A percentile compares a stretch with the other conserved stretches of the same genome.
Evolutionary conservation across 2,329 filamentous ascomycete species (phyloP).

Genomic region (Aspergillus pseudotamarii): DNA sequence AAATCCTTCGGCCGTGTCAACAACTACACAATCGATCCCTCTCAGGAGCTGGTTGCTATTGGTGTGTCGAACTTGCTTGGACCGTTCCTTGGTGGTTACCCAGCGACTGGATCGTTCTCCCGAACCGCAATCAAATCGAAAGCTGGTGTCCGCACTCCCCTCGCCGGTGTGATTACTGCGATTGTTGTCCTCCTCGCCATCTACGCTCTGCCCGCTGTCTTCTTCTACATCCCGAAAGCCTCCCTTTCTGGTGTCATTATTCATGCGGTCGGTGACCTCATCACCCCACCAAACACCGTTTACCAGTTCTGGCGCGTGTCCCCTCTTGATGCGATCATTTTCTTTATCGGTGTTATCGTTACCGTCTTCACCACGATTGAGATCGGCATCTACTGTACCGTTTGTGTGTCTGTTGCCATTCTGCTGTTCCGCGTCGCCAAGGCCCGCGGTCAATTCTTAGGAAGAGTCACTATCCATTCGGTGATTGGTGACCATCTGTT

Average conservation of each 20-base stretch:
- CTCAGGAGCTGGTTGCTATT: slow-evolving; percentile 93
- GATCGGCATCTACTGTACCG: slow-evolving; percentile 86
- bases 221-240: slow-evolving; percentile 89
- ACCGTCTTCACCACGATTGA: slow-evolving; percentile 89
- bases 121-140: slow-evolving; percentile 97
- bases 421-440: slow-evolving; percentile 83
- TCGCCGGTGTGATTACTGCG: slow-evolving; percentile 87
- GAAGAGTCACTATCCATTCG: slow-evolving; percentile 80
- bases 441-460: slow-evolving; percentile 80
- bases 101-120: slow-evolving; percentile 92
- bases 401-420: slow-evolving; percentile 73
- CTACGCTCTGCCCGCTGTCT: slow-evolving; percentile 83
- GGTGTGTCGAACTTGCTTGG: slow-evolving; percentile 87
- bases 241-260: slow-evolving; percentile 88
- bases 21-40: slow-evolving; percentile 94
- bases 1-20: slow-evolving; percentile 96
- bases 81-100: slow-evolving; percentile 89
- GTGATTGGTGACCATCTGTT: slow-evolving; percentile 75
- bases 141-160: slow-evolving; percentile 87
- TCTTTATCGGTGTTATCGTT: slow-evolving; percentile 88
- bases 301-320: slow-evolving; percentile 96
- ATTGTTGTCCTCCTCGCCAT: slow-evolving; percentile 84
- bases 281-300: slow-evolving; percentile 86
- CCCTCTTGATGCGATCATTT: slow-evolving; percentile 86
- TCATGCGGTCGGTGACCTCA: slow-evolving; percentile 89